Conservation (phyloP, 106 monocot species). For the Dioscorea zingiberensis region DNA sequence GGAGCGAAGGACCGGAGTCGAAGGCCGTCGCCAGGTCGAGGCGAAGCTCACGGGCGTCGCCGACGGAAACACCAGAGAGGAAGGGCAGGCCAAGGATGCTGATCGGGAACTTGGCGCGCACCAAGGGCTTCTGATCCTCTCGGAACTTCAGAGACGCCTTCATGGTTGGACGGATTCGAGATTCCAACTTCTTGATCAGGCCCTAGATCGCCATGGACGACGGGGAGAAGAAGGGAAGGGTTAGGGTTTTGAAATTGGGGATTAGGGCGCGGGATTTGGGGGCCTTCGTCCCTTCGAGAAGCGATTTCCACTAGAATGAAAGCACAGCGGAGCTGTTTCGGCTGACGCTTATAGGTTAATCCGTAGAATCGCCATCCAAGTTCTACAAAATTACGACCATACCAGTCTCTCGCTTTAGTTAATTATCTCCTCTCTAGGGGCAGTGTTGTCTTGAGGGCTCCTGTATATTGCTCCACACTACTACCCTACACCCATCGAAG, state of each 20-base stretch:
- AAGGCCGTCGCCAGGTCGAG: conserved; percentile 83
- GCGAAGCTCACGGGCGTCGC: conserved; percentile 61
- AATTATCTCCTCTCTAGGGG: no score
- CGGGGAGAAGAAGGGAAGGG: not conserved
- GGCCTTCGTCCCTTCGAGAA: not conserved
- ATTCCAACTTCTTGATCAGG: not conserved
- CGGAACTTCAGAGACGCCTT: conserved; percentile 89
- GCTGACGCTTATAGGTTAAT: no score
- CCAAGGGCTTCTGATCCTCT: conserved; percentile 55
- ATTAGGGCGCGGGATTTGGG: not conserved
- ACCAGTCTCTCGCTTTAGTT: no score
- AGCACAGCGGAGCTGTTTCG: no score
- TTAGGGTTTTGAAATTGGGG: not conserved
- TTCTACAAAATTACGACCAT: no score
- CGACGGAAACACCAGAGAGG: conserved; percentile 53
- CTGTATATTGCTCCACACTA: no score
- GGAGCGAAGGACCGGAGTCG: conserved; percentile 57
- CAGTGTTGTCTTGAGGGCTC: no score
- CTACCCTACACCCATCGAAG: no score
- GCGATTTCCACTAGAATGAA: no score
- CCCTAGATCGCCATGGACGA: not conserved
- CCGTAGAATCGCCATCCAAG: no score
- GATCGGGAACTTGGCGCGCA: conserved; percentile 72
- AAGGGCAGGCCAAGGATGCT: conserved; percentile 81
- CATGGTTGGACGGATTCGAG: conserved; percentile 28